Evolutionary conservation across 1,139 yeast species (phyloP), one percentile per base, ranked within the genome.

Genomic region (Kodamaea derodonti): DNA sequence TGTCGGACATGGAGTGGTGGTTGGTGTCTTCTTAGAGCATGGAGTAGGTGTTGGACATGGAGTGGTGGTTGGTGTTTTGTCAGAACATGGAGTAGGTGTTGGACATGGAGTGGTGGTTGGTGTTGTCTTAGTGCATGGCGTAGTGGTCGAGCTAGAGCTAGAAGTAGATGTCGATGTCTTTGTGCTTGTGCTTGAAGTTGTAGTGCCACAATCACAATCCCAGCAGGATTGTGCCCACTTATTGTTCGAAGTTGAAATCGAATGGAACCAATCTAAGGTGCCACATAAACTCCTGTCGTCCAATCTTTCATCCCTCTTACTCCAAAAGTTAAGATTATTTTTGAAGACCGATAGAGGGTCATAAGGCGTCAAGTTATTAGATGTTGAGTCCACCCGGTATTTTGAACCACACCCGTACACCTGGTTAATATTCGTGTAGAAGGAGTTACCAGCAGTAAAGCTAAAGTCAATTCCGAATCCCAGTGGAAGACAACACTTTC

Each of bases 401-500:
- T 30, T 30, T 15, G 31, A 32, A 29, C 39, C 36, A 29, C 30
- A 20, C 17, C 46, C 43, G 31, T 39, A 44, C 11, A 31, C 39
- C 20, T 20, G 33, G 11, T 30, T 20, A 29, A 42, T 34, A 4
- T 32, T 28, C n/a, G 27, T 14, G 36, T 22, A 31, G 34, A 27
- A 33, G 29, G 29, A 28, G 24, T 35, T 34, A 16, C 33, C 33
- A 3, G 38, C 38, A 11, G 16, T 26, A 36, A 45, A 40, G 20
- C 33, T 37, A 34, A 33, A 45, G 12, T 35, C 32, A 27, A 45
- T 35, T 17, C 39, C 38, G 35, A 45, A 43, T 26, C 31, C 38
- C 13, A 22, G 12, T 31, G 57, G 58, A 35, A 53, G 51, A 45
- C 59, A 54, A 43, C 58, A 54, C 35, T 43, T 45, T 24, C 48